A percentile compares a stretch with the other conserved stretches of the same genome.
Conservation (phyloP, 2,329 filamentous ascomycete species). For the Fusarium chlamydosporum region DNA sequence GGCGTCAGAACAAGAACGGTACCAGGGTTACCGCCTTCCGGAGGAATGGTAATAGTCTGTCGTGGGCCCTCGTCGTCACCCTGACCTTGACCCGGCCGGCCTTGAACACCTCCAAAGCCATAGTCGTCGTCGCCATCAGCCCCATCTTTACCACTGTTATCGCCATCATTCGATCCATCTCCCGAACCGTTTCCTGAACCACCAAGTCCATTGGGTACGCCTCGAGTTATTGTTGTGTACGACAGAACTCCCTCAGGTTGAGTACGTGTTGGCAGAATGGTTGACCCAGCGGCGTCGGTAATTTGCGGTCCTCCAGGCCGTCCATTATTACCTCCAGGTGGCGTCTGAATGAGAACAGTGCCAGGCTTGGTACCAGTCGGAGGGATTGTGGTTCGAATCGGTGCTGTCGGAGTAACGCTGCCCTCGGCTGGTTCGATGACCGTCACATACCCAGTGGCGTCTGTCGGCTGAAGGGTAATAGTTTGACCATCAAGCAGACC, state of each 20-base stretch:
- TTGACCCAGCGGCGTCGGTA: conserved; percentile 6
- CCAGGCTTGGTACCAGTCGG: conserved; percentile 43
- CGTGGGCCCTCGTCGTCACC: background rate
- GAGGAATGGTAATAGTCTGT: conserved; percentile 30
- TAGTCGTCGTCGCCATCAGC: background rate
- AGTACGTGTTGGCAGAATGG: background rate
- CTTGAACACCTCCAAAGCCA: background rate
- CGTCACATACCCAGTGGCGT: conserved; percentile 35
- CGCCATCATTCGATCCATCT: background rate
- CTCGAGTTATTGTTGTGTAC: conserved; percentile 33
- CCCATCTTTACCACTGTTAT: background rate
- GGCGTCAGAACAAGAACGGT: conserved; percentile 32
- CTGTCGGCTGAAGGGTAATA: conserved; percentile 32
- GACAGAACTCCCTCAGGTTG: background rate
- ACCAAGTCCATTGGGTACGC: background rate
- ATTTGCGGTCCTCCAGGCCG: background rate
- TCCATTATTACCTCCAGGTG: conserved; percentile 2
- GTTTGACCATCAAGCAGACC: conserved; percentile 15
- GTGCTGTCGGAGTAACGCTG: conserved; percentile 24
- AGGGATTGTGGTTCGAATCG: conserved; percentile 35
- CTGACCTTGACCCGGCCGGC: background rate
- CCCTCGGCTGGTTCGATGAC: conserved; percentile 41
- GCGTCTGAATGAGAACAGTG: conserved; percentile 45
- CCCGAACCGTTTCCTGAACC: background rate
- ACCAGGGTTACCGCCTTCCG: conserved; percentile 23